Evolutionary conservation across 345 rosid species (phyloP).

Genomic region (Sonneratia alba): DNA sequence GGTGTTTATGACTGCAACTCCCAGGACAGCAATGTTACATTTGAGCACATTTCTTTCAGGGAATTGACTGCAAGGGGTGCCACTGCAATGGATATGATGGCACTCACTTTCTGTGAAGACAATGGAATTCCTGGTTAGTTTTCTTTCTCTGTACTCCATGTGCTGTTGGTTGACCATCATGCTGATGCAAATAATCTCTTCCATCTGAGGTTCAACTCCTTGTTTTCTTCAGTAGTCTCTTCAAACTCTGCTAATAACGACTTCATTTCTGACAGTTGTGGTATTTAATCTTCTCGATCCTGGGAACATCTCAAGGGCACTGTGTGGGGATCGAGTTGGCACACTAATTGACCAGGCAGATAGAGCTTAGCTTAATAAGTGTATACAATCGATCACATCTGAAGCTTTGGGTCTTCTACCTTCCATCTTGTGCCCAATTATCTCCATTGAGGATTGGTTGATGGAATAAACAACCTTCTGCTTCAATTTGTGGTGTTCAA

Average conservation of each 20-base stretch:
- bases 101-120: constrained; percentile 77
- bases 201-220: not conserved
- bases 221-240: not conserved
- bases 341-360: constrained; percentile 65
- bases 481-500: not conserved
- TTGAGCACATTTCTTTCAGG: constrained; percentile 61
- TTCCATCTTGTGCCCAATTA: not conserved
- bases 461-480: not conserved
- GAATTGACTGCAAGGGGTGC: constrained; percentile 60
- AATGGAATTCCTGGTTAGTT: constrained; percentile 75
- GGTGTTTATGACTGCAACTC: constrained; percentile 70
- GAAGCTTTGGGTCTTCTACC: not conserved
- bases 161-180: not conserved
- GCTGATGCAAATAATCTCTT: not conserved
- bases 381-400: not conserved
- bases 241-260: not conserved
- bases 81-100: constrained; percentile 68
- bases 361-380: constrained; percentile 11
- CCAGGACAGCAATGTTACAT: constrained; percentile 45
- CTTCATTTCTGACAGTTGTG: constrained; percentile 41
- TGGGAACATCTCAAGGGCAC: constrained; percentile 74
- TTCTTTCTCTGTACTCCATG: constrained; percentile 9
- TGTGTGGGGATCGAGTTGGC: constrained; percentile 87
- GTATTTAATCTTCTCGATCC: constrained; percentile 75
- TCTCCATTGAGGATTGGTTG: not conserved